phyloP scores from a whole-genome alignment of 306 rosid species.

The Lathyrus oleraceus region DNA sequence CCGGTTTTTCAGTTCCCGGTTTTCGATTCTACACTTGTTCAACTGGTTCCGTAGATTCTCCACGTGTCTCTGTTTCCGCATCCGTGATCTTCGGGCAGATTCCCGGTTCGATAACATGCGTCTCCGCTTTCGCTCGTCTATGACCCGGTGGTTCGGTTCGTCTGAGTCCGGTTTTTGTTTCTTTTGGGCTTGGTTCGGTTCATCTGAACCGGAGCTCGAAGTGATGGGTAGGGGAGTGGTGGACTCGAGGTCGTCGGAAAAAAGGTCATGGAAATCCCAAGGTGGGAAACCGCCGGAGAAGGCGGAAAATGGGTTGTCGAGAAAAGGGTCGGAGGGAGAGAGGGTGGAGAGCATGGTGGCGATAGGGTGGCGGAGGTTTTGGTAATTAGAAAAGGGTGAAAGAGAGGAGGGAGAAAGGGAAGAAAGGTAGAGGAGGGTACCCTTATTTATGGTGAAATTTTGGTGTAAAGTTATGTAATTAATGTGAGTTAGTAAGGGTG shows the following conservation, averaged over 20 bases:
- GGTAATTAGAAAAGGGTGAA: conserved; percentile 31
- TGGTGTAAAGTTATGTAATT: conserved; percentile 5
- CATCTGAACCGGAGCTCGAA: conserved; percentile 50
- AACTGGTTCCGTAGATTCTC: conserved; percentile 80
- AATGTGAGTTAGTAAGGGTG: background rate
- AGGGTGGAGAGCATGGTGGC: conserved; percentile 60
- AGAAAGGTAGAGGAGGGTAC: conserved; percentile 53
- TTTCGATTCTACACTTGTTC: conserved; percentile 68
- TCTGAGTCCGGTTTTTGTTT: conserved; percentile 25
- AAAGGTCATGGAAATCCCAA: conserved; percentile 52
- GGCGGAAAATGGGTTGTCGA: conserved; percentile 51
- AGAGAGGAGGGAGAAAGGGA: conserved; percentile 81
- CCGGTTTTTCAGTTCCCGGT: conserved; percentile 68
- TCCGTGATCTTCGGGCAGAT: conserved; percentile 86
- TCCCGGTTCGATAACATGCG: conserved; percentile 96
- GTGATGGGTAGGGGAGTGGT: conserved; percentile 27
- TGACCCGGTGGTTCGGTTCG: conserved; percentile 33
- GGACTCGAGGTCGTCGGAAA: conserved; percentile 26
- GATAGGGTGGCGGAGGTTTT: conserved; percentile 29
- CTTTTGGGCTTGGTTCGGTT: conserved; percentile 30
- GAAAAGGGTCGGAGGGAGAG: conserved; percentile 45
- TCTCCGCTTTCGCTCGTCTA: conserved; percentile 72
- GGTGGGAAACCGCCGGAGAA: conserved; percentile 47
- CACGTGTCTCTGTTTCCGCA: conserved; percentile 84
- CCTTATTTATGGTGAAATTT: conserved; percentile 47